phyloP scores from a whole-genome alignment of 192 early-diverging fungal species.

The Haplosporangium gracile region DNA sequence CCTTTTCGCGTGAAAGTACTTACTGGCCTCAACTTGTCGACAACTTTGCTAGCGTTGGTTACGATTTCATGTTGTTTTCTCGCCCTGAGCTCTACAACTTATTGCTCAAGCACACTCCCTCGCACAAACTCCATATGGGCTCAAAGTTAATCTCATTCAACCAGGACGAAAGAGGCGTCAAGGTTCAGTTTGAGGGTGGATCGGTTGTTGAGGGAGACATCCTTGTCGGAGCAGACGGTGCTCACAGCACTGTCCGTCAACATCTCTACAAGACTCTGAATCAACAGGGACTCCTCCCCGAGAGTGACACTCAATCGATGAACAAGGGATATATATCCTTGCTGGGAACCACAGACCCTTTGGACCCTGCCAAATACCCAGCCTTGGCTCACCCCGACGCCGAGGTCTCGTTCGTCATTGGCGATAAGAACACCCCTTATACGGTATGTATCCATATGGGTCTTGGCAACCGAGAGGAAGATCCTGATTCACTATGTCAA shows the following conservation, averaged over 20 bases:
- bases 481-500: no score
- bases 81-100: slow-evolving; percentile 9
- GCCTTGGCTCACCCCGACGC: not conserved
- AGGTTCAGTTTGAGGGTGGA: not conserved
- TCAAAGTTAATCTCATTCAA: slow-evolving; percentile 13
- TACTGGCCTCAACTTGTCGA: no score
- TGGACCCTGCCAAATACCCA: not conserved
- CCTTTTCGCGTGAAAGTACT: no score
- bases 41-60: not conserved
- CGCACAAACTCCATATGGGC: not conserved
- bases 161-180: slow-evolving; percentile 5
- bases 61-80: slow-evolving; percentile 2
- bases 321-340: not conserved
- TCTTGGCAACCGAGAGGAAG: no score
- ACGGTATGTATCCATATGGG: not conserved
- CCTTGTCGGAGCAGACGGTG: slow-evolving; percentile 19
- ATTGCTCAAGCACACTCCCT: slow-evolving; percentile 1
- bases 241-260: slow-evolving; percentile 5
- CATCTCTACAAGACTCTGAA: not conserved
- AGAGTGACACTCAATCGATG: not conserved
- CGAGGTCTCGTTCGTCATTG: not conserved
- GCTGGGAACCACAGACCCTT: not conserved
- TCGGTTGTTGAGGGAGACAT: slow-evolving; percentile 1
- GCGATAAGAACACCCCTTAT: not conserved
- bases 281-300: not conserved